Base-by-base conservation (phyloP, 176 grass and related monocot genomes). In the Stipa capillata region DNA sequence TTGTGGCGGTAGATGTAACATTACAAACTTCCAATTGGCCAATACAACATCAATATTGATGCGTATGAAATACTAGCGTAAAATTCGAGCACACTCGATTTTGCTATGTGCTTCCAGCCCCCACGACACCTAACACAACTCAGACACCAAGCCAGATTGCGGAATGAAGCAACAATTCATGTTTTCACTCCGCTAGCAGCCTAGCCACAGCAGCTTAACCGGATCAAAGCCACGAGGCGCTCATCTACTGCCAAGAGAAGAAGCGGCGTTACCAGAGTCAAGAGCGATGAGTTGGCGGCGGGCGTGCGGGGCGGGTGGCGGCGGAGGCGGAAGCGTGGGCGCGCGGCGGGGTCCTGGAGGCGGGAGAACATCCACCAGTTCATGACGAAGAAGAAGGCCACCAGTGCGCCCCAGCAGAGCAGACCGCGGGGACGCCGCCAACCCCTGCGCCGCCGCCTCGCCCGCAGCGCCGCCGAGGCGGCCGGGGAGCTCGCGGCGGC, bases 321-420 rank as follows among this genome's bases (percentile, higher is more conserved):
- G 34, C 82, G 62, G 27, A 88, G 82, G 25, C 70, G 76, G 62
- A 89, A 89, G 63, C 48, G 32, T 56, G 80, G 78, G 3, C 63
- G 86, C 73, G 73, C 67, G 21, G 87, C 69, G n/a, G 87, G 86
- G 82, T 94, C 92, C 72, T 98, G 92, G 29, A 98, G 88, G n/a
- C 83, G 87, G 69, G 95, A 98, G 85, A 98, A 98, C 92, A 98
- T 94, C 92, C 92, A 98, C 96, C 96, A 98, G 85, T 98, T 98
- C 96, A 95, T 98, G 83, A 91, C n/a, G 81, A 98, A 93, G 88
- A 94, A 98, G 86, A 98, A 98, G 43, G 71, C 74, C 10, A 98
- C 92, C 18, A 98, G 74, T 0, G 84, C 74, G 52, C 56, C 79
- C 96, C 96, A 94, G 23, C 74, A 69, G 57, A 92, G 71, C 48